Evolutionary conservation across 768 basidiomycete species (phyloP).

Genomic region (Suillus bovinus): DNA sequence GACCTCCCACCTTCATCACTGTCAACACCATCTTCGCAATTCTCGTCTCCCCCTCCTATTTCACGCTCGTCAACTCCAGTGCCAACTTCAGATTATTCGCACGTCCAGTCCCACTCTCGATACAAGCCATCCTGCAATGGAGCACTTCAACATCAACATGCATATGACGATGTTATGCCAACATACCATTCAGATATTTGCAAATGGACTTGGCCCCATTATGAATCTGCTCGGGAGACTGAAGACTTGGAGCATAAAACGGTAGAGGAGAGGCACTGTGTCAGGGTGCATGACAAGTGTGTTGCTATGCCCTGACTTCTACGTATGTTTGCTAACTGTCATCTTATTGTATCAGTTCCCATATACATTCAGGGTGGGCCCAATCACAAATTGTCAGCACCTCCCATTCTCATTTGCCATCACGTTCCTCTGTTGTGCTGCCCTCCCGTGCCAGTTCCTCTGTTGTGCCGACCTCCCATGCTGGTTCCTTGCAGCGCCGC

Average conservation of each 20-base stretch:
- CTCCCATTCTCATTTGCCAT: not conserved
- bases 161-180: not conserved
- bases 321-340: not conserved
- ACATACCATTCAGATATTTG: not conserved
- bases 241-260: not conserved
- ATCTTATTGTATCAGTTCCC: not conserved
- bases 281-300: not conserved
- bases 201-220: not conserved
- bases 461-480: not conserved
- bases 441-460: not conserved
- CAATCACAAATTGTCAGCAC: not conserved
- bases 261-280: not conserved
- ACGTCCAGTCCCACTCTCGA: not conserved
- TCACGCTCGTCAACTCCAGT: not conserved
- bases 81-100: not conserved
- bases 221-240: not conserved
- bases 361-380: not conserved
- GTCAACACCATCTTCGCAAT: not conserved
- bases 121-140: not conserved
- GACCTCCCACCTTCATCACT: not conserved
- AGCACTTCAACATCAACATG: not conserved
- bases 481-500: not conserved
- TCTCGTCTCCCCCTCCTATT: not conserved
- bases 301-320: not conserved
- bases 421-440: not conserved